These are phyloP conservation scores for Oenanthe sinensis DNA, from an alignment of 129 eudicot species.

Conservation along the genomic window DNA sequence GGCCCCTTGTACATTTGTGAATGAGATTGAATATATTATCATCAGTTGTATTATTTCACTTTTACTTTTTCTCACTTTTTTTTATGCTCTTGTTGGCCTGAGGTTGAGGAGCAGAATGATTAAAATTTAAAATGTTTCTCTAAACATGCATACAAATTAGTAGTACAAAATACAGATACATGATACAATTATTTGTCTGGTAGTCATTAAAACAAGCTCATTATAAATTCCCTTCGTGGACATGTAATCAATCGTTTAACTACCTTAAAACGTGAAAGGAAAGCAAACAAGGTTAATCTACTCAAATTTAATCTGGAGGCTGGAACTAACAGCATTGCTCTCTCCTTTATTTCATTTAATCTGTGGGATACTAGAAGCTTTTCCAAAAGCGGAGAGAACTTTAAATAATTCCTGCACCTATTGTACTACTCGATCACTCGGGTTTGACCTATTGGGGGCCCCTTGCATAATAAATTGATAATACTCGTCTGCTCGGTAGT, in stretches of 20 bases:
- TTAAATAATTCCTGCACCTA: too few species aligned
- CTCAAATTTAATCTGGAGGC: neutral
- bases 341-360: too few species aligned
- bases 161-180: neutral
- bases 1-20: neutral
- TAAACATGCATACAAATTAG: neutral
- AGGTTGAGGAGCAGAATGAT: slow-evolving; percentile 10
- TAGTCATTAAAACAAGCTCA: slow-evolving; percentile 7
- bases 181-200: neutral
- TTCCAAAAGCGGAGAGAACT: too few species aligned
- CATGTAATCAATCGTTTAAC: neutral
- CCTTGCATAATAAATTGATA: too few species aligned
- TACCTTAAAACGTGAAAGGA: neutral
- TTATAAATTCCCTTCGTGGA: neutral
- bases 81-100: neutral
- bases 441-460: too few species aligned
- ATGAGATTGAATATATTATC: neutral
- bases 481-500: too few species aligned
- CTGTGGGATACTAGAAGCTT: too few species aligned
- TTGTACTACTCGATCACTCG: too few species aligned
- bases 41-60: neutral
- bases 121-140: neutral
- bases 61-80: neutral
- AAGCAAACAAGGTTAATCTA: neutral
- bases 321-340: neutral